Base-by-base conservation (phyloP, 148 eudicot genomes). In the Drosera capensis region DNA sequence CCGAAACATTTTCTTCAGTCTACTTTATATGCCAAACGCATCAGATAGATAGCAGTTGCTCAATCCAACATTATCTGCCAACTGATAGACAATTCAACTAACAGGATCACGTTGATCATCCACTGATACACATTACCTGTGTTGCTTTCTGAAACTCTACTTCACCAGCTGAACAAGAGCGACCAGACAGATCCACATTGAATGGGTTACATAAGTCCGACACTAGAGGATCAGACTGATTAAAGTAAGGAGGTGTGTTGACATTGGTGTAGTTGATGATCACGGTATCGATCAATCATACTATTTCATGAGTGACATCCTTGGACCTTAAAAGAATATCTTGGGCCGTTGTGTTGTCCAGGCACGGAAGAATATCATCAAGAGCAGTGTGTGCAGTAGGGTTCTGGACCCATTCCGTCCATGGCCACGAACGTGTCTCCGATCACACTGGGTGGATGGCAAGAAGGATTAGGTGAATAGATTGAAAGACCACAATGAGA, bases 381-480 rank as follows among this genome's bases (percentile, higher is more conserved):
- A 84, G 57, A 37, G 95, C 90, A 0, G 95, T 77, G 48, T 84
- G 85, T 28, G 79, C 77, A 22, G 66, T 67, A 5, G 90, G 95
- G 54, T 77, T 58, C 45, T 60, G 64, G 36, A 80, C 90, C 95
- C 95, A 84, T 22, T 84, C n/a, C 64, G 38, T 80, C 68, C 88
- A 84, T 80, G 28, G 82, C 79, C 16, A 72, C 76, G 61, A 88
- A 84, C 18, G 90, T 84, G 44, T 84, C 95, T 46, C 81, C 85
- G 34, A 67, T 67, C 41, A 68, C 74, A 61, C 86, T 82, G 46
- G 6, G 31, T 3, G 9, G 31, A 28, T n/a, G n/a, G n/a, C n/a
- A n/a, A n/a, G n/a, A n/a, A n/a, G n/a, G n/a, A n/a, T n/a, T n/a
- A 28, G 31, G 9, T 3, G 31, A 28, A 28, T 3, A 28, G 9